A percentile compares a stretch with the other conserved stretches of the same genome.
Conservation (phyloP, 2,329 filamentous ascomycete genomes). For the Raffaelea arxii region DNA sequence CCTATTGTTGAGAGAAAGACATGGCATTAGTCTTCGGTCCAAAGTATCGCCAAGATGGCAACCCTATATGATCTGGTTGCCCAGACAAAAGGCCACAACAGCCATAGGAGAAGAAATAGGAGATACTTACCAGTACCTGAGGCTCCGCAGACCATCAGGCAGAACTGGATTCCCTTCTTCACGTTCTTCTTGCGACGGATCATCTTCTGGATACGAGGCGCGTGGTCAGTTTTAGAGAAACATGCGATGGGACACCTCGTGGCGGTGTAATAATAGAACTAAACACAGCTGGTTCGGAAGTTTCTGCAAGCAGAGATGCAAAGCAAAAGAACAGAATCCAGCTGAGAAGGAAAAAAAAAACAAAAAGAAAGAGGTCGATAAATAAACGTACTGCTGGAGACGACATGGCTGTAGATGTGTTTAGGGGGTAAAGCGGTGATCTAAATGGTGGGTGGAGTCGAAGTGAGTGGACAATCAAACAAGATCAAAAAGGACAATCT, state of each 20-base stretch:
- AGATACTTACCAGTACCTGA: conserved; percentile 93
- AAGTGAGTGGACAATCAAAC: conserved; percentile 1
- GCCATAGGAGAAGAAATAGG: conserved; percentile 5
- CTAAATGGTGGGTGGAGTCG: background rate
- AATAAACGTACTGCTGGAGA: conserved; percentile 23
- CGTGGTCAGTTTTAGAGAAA: no score
- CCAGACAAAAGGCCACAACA: conserved; percentile 6
- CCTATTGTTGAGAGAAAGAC: conserved; percentile 39
- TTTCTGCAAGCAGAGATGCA: no score
- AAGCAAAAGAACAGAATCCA: no score
- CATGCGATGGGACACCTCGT: no score
- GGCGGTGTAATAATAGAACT: background rate
- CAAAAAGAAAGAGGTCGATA: background rate
- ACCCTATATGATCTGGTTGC: no score
- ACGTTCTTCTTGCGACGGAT: conserved; percentile 99
- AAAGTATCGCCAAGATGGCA: background rate
- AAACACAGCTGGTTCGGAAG: no score
- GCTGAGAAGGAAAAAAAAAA: background rate
- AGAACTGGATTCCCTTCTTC: conserved; percentile 99
- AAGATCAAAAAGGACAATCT: no score
- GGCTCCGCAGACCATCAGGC: conserved; percentile 98
- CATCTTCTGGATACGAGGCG: conserved; percentile 60
- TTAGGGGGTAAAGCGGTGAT: conserved; percentile 5
- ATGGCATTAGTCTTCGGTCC: conserved; percentile 8
- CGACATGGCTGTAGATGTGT: conserved; percentile 19